Evolutionary conservation across 106 monocot genomes (phyloP).

Genomic region (Dioscorea alata): DNA sequence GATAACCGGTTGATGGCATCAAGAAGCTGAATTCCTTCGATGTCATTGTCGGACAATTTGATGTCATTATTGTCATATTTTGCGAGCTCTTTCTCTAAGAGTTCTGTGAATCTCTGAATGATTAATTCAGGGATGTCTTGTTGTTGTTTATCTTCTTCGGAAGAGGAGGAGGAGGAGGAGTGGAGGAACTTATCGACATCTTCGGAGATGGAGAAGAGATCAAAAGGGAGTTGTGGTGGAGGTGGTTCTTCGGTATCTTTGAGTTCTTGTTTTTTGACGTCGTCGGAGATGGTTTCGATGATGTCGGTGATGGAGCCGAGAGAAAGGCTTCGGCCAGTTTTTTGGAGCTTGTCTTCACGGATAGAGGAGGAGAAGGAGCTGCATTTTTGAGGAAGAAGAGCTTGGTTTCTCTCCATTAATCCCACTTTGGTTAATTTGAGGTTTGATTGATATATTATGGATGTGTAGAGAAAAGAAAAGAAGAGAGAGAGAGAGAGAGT

Average conservation of each 20-base stretch:
- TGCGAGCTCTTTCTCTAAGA: slow-evolving; percentile 25
- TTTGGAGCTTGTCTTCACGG: slow-evolving; percentile 20
- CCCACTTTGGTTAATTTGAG: not conserved
- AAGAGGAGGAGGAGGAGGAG: no score
- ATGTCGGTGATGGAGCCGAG: slow-evolving; percentile 8
- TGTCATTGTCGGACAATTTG: slow-evolving; percentile 1
- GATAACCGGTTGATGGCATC: slow-evolving; percentile 30
- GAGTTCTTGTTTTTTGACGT: not conserved
- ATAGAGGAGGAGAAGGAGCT: slow-evolving; percentile 36
- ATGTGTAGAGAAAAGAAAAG: no score
- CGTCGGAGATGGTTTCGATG: not conserved
- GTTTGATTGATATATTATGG: not conserved
- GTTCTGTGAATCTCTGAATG: slow-evolving; percentile 18
- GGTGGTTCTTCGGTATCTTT: not conserved
- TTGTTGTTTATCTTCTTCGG: not conserved
- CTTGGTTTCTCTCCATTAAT: slow-evolving; percentile 25
- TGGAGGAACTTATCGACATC: slow-evolving; percentile 41
- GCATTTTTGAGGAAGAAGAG: slow-evolving; percentile 24
- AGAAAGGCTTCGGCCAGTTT: slow-evolving; percentile 5
- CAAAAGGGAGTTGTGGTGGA: not conserved
- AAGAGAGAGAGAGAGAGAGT: not conserved
- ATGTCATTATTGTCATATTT: slow-evolving; percentile 14
- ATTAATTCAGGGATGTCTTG: slow-evolving; percentile 22
- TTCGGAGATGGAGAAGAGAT: slow-evolving; percentile 18
- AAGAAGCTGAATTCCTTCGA: slow-evolving; percentile 18